These are phyloP conservation scores for Coemansia sp. DNA, from an alignment of 192 early-diverging fungal genomes.

Conservation along the genomic window DNA sequence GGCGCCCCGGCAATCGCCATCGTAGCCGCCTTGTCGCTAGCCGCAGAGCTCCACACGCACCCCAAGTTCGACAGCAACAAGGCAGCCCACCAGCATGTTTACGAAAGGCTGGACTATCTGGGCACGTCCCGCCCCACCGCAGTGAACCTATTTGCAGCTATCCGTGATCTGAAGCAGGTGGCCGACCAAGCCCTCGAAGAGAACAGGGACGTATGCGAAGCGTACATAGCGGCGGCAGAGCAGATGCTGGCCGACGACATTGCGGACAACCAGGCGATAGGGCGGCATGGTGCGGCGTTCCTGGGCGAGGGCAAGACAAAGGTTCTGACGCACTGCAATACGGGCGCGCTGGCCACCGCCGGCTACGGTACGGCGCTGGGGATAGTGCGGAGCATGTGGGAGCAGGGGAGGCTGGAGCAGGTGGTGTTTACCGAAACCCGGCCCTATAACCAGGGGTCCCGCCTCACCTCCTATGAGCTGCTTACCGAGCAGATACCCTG, in stretches of 20 bases:
- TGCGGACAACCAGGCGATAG: conserved; percentile 84
- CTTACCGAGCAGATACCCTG: conserved; percentile 88
- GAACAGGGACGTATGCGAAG: conserved; percentile 46
- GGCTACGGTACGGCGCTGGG: conserved; percentile 93
- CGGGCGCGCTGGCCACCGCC: conserved; percentile 81
- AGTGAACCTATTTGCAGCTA: conserved; percentile 92
- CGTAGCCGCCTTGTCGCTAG: conserved; percentile 86
- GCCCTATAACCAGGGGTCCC: conserved; percentile 96
- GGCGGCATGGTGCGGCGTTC: conserved; percentile 61
- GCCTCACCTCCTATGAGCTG: conserved; percentile 94
- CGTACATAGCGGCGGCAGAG: conserved; percentile 74
- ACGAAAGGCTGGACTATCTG: conserved; percentile 67
- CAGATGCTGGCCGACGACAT: conserved; percentile 84
- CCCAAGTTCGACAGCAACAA: conserved; percentile 24
- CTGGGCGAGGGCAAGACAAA: conserved; percentile 7
- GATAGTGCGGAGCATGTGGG: conserved; percentile 79
- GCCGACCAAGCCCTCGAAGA: neutral
- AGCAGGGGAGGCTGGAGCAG: conserved; percentile 58
- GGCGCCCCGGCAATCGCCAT: conserved; percentile 97
- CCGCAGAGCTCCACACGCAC: conserved; percentile 60
- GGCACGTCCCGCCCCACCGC: conserved; percentile 92
- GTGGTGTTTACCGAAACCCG: conserved; percentile 95
- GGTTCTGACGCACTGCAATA: conserved; percentile 97
- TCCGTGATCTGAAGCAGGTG: conserved; percentile 44
- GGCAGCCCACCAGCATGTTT: conserved; percentile 56